These are phyloP conservation scores for Polytrichum formosum DNA, from an alignment of 225 moss, liverwort and hornwort genomes.

Conservation along the genomic window DNA sequence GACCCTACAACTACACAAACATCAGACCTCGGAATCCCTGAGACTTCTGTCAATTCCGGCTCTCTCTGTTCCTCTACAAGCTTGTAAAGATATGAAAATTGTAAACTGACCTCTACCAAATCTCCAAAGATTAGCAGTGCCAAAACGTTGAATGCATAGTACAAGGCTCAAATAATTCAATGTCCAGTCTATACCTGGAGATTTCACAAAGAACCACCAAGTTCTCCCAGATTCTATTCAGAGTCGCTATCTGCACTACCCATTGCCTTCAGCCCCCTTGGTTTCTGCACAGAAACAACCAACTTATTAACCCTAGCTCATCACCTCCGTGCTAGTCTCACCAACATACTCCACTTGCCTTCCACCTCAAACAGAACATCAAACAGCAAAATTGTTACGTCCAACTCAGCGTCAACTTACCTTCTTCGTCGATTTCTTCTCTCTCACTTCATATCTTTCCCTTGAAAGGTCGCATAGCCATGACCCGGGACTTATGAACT, in stretches of 20 bases:
- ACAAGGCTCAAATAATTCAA: constrained; percentile 1
- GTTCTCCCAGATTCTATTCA: constrained; percentile 31
- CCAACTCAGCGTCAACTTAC: constrained; percentile 14
- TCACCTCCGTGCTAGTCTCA: no score
- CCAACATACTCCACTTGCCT: no score
- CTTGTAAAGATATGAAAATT: not conserved
- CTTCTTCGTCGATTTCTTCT: constrained; percentile 90
- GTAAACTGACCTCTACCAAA: not conserved
- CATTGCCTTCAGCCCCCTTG: constrained; percentile 99
- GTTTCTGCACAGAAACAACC: constrained; percentile 54
- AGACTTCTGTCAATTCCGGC: not conserved
- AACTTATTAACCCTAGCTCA: no score
- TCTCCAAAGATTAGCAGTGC: no score
- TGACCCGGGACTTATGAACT: constrained; percentile 89
- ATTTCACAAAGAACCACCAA: constrained; percentile 2
- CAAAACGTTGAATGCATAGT: not conserved
- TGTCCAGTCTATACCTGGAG: constrained; percentile 3
- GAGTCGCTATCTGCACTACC: constrained; percentile 92
- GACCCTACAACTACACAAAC: not conserved
- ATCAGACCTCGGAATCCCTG: not conserved
- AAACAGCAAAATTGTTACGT: no score
- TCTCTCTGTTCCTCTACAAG: not conserved
- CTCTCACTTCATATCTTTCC: constrained; percentile 94
- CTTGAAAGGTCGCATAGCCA: constrained; percentile 81
- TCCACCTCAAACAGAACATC: no score